These are phyloP conservation scores for Perkinsela sp. DNA, from an alignment of 208 protist genomes.

Conservation along the genomic window DNA sequence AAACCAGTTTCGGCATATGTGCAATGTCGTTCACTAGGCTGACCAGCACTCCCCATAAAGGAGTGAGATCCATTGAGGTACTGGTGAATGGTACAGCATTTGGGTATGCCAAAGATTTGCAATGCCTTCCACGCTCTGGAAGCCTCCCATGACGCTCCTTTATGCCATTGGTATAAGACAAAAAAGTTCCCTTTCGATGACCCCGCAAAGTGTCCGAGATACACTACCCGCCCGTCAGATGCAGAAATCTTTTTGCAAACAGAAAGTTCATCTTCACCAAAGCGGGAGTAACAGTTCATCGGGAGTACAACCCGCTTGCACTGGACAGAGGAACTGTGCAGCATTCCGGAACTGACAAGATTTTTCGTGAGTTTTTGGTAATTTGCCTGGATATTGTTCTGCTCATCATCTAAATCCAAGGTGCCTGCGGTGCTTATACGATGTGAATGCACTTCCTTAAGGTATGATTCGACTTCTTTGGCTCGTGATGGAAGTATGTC, in stretches of 20 bases:
- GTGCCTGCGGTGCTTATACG: background rate
- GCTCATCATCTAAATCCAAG: background rate
- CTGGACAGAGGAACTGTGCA: background rate
- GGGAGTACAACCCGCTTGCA: background rate
- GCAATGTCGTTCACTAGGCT: background rate
- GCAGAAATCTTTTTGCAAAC: background rate
- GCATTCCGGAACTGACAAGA: background rate
- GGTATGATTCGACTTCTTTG: no score
- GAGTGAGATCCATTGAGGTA: background rate
- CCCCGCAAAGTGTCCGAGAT: background rate
- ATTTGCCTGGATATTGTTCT: background rate
- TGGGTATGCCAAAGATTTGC: background rate
- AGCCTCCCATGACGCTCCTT: background rate
- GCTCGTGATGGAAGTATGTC: no score
- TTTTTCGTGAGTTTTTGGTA: background rate
- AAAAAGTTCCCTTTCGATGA: background rate
- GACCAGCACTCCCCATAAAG: background rate
- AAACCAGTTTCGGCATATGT: background rate
- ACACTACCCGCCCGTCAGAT: background rate
- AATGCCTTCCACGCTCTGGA: background rate
- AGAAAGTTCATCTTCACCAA: background rate
- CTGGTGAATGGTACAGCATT: background rate
- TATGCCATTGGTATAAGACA: background rate
- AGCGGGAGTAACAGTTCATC: background rate
- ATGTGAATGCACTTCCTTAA: no score